Base-by-base conservation (phyloP, 352 stramenopile species). In the Stephanocyclus meneghinianus region DNA sequence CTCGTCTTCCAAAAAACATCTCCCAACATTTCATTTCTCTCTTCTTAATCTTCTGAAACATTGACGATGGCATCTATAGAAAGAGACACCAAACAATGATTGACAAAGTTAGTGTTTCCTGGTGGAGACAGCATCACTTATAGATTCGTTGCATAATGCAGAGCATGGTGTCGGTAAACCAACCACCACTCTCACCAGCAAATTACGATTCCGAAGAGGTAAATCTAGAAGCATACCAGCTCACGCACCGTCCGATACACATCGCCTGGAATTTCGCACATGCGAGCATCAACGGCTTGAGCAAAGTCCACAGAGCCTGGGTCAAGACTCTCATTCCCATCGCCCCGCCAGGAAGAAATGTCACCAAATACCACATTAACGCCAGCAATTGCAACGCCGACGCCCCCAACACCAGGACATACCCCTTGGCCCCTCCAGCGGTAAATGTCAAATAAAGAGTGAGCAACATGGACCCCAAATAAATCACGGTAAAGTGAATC, bases 381-480 rank as follows among this genome's bases (percentile, higher is more conserved):
- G 84, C 74, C 18, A 92, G 15, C 21, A 94, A 66, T 62, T 94
- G 89, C 32, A 87, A 59, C 10, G 45, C 82, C 11, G 74, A 88
- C 2, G 79, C 57, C 16, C 59, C 74, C 50, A 94, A 26, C 0
- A 94, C 89, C 26, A 91, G 21, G 18, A 89, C 65, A 75, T 92
- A 92, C 29, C 89, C 89, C 71, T 79, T 77, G 2, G 78, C 56
- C 59, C 89, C 89, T 26, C 87, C 87, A 15, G 74, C 82, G 5
- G 81, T 85, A 75, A 90, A 92, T 4, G 89, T 94, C 48, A 91
- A 85, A 74, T 91, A 92, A 0, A 94, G 37, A 2, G 89, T 94
- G 35, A 80, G 11, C 0, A 92, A 56, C 87, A 94, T 92, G 47
- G 64, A 85, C 16, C 81, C 84, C 26, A 92, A 16, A 69, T 94